Evolutionary conservation across 805 yeast genomes (phyloP), one percentile per base, ranked within the genome.

Genomic region (Saccharomyces kudriavzevii): DNA sequence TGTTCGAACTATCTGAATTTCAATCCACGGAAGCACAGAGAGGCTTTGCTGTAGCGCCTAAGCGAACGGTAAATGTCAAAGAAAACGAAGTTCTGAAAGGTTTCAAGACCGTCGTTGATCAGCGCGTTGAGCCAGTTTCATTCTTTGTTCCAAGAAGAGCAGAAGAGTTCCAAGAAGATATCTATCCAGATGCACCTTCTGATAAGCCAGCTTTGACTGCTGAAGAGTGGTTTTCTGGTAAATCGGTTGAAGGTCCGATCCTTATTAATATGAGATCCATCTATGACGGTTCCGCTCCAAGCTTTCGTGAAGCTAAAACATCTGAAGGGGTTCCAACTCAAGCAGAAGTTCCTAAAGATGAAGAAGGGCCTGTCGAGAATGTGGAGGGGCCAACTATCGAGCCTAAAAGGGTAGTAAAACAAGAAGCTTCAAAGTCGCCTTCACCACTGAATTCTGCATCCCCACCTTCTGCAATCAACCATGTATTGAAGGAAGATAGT

Each of bases 131-230:
- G 75, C 97, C 97, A 14, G 79, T 94, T 52, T 87, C 96, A 3
- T 94, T 92, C 68, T 81, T 83, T 61, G 97, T 92, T 54, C 99
- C 99, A 60, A 83, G 98, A 76, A 86, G 90, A 69, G 81, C 96
- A 4, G 98, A 94, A 65, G 83, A 84, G 63, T 92, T 94, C 76
- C 97, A 94, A 71, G 85, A 79, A 47, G 98, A 91, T 62, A 89
- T 94, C 50, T 94, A 85, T 67, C 97, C 97, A 4, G 96, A 87
- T 70, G 87, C 92, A 27, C 94, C 95, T 27, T 83, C 96, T 3
- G 78, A 75, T 45, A 77, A 80, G 62, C 84, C 97, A 3, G 96
- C 97, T 0, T 68, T 89, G 54, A 68, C 84, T 14, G 89, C 96
- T 1, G 80, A 74, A 1, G 96, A 90, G 59, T 94, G 89, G 85